Conservation (phyloP, 805 yeast species). For the Nakazawaea peltata region DNA sequence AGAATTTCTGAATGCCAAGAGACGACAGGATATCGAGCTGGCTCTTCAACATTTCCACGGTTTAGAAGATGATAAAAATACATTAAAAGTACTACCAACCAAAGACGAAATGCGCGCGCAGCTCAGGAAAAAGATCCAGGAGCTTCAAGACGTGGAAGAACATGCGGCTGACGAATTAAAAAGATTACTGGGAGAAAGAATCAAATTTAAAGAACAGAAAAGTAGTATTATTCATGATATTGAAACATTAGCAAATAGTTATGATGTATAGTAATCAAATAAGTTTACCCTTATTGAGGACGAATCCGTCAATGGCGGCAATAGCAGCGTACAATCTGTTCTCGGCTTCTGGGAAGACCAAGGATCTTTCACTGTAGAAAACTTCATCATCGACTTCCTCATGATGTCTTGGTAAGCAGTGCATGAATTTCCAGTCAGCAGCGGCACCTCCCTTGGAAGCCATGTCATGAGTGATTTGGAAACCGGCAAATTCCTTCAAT, state of each 20-base stretch:
- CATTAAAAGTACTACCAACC: background rate
- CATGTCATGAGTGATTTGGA: slow-evolving; percentile 70
- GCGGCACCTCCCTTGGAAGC: slow-evolving; percentile 50
- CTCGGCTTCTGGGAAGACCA: slow-evolving; percentile 95
- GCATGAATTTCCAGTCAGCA: slow-evolving; percentile 85
- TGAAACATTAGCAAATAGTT: background rate
- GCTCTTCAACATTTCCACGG: slow-evolving; percentile 17
- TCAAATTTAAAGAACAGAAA: too few species aligned
- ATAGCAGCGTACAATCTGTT: slow-evolving; percentile 94
- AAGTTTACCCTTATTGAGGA: slow-evolving; percentile 66
- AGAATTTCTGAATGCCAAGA: slow-evolving; percentile 17
- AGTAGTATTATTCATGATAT: too few species aligned
- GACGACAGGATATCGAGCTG: slow-evolving; percentile 24
- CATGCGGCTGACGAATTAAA: background rate
- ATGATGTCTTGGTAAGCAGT: slow-evolving; percentile 90
- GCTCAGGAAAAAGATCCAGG: background rate
- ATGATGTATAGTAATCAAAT: background rate
- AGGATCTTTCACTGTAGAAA: slow-evolving; percentile 73
- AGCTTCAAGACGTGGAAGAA: background rate
- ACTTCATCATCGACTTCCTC: slow-evolving; percentile 95
- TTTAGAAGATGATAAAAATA: background rate
- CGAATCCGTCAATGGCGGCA: slow-evolving; percentile 87
- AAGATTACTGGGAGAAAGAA: background rate
- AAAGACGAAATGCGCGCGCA: background rate
- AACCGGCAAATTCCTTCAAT: slow-evolving; percentile 76